phyloP scores from a whole-genome alignment of 805 yeast species.

The Wickerhamiella musiphila region DNA sequence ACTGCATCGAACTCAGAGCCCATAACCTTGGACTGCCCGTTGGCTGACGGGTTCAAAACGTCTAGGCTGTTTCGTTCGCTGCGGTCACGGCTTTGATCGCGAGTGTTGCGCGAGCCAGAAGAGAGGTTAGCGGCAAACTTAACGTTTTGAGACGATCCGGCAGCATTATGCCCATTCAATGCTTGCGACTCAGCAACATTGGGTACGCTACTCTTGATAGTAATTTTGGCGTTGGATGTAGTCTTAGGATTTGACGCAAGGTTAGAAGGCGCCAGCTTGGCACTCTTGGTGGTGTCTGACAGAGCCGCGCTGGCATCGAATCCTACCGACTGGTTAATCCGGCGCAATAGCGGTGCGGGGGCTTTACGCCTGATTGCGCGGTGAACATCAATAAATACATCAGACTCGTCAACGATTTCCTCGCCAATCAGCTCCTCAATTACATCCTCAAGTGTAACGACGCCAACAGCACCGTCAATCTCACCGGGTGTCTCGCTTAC shows the following conservation, averaged over 20 bases:
- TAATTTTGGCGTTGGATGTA: constrained; percentile 45
- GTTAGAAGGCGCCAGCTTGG: constrained; percentile 23
- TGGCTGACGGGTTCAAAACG: too few relatives aligned
- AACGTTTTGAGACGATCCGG: constrained; percentile 1
- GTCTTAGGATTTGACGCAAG: constrained; percentile 51
- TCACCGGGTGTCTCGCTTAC: constrained; percentile 75
- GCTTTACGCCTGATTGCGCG: constrained; percentile 49
- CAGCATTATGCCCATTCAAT: background rate
- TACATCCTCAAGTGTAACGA: constrained; percentile 88
- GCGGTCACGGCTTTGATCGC: background rate
- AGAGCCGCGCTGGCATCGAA: constrained; percentile 3
- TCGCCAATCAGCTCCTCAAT: constrained; percentile 96
- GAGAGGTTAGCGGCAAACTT: background rate
- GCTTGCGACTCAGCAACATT: background rate
- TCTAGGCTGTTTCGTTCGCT: background rate
- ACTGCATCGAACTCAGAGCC: constrained; percentile 12
- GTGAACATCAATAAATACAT: constrained; percentile 81
- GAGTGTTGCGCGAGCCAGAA: background rate
- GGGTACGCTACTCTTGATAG: constrained; percentile 29
- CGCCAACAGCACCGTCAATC: constrained; percentile 73
- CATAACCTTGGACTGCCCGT: constrained; percentile 3
- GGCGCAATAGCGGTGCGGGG: constrained; percentile 23
- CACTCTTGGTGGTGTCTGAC: constrained; percentile 3
- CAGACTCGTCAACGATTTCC: constrained; percentile 92
- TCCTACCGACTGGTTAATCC: constrained; percentile 3